Percentiles rank a stretch among this genome's conserved stretches.
Evolutionary conservation across 129 eudicot genomes (phyloP).

Genomic region (Artemisia tridentata): DNA sequence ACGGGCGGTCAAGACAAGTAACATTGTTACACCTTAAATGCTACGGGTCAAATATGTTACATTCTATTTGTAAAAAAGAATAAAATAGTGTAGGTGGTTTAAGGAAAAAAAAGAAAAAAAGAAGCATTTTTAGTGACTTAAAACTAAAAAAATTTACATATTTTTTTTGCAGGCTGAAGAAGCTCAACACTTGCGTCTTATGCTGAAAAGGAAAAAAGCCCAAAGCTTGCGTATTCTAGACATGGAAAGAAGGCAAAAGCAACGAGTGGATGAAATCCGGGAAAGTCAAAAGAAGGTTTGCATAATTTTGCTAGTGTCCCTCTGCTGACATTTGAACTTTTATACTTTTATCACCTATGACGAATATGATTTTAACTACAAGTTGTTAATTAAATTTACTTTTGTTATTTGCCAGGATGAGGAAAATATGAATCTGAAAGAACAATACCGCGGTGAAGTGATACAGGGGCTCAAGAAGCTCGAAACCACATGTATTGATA

Average conservation of each 20-base stretch:
- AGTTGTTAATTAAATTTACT: background rate
- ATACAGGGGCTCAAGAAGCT: constrained; percentile 47
- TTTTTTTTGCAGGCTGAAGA: constrained; percentile 69
- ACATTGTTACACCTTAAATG: background rate
- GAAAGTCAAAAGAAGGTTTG: constrained; percentile 78
- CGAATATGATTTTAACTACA: background rate
- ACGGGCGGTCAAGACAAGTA: constrained; percentile 1
- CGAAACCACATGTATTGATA: constrained; percentile 55
- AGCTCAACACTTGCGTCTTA: constrained; percentile 62
- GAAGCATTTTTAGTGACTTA: background rate
- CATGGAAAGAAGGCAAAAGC: constrained; percentile 88
- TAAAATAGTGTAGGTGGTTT: background rate
- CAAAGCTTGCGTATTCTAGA: constrained; percentile 67
- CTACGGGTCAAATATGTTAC: no score
- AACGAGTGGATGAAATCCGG: constrained; percentile 84
- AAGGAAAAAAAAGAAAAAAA: background rate
- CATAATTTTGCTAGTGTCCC: constrained; percentile 11
- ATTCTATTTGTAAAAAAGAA: background rate
- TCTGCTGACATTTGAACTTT: constrained; percentile 1
- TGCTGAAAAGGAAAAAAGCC: constrained; percentile 71
- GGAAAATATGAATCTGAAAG: constrained; percentile 84
- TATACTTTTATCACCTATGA: background rate
- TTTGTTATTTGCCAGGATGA: constrained; percentile 48
- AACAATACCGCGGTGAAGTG: constrained; percentile 56
- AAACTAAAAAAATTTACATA: background rate